These are phyloP conservation scores for Phytopythium helicoides DNA, from an alignment of 352 stramenopile species.

Conservation along the genomic window DNA sequence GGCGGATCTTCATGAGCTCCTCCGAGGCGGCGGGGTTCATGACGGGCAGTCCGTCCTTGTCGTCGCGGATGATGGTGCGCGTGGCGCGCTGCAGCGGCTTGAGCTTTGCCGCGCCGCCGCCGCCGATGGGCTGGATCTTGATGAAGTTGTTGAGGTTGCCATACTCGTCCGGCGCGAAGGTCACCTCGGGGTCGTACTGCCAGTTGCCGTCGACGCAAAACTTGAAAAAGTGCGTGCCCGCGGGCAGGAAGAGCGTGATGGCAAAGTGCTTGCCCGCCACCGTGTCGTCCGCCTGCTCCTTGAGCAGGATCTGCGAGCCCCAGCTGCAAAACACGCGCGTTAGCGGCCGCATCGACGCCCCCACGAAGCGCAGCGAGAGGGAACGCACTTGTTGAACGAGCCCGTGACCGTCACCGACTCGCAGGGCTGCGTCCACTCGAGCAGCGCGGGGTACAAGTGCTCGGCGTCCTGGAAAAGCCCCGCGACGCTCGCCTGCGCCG, in stretches of 20 bases:
- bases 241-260: constrained; percentile 57
- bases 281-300: constrained; percentile 20
- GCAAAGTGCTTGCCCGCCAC: constrained; percentile 14
- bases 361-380: too few species aligned
- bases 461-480: constrained; percentile 43
- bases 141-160: constrained; percentile 90
- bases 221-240: constrained; percentile 76
- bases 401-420: constrained; percentile 65
- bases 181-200: constrained; percentile 83
- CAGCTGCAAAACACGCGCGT: constrained; percentile 36
- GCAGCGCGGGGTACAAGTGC: constrained; percentile 49
- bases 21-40: constrained; percentile 73
- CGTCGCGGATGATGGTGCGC: constrained; percentile 69
- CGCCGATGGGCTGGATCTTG: constrained; percentile 33
- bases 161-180: constrained; percentile 79
- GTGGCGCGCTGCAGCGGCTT: constrained; percentile 58
- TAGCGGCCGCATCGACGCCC: too few species aligned
- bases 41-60: constrained; percentile 39
- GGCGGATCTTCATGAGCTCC: constrained; percentile 60
- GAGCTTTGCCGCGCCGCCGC: constrained; percentile 25
- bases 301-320: constrained; percentile 72
- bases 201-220: constrained; percentile 76
- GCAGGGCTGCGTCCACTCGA: constrained; percentile 59
- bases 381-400: constrained; percentile 81
- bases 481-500: constrained; percentile 15